A percentile compares a stretch with the other conserved stretches of the same genome.
phyloP scores from a whole-genome alignment of 345 rosid species.

The Eucalyptus cladocalyx region DNA sequence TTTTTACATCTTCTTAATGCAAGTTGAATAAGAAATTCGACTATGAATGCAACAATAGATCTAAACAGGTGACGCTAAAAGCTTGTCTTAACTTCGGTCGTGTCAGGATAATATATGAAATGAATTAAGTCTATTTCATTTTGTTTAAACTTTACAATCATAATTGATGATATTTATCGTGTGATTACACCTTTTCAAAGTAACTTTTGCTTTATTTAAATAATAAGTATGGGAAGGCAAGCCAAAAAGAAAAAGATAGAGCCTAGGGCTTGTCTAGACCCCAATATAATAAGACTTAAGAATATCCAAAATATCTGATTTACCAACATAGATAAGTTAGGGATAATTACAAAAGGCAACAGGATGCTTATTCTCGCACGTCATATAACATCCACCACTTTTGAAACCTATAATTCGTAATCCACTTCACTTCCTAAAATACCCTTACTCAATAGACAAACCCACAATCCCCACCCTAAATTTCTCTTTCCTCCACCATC shows the following conservation, averaged over 20 bases:
- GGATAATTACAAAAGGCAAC: neutral
- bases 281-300: neutral
- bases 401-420: neutral
- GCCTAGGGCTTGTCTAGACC: neutral
- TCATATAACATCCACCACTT: neutral
- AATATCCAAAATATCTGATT: neutral
- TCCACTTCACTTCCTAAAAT: neutral
- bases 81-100: neutral
- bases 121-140: neutral
- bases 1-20: neutral
- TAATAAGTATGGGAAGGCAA: neutral
- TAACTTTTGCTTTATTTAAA: neutral
- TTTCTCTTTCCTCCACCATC: neutral
- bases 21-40: neutral
- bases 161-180: neutral
- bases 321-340: neutral
- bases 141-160: rapidly evolving
- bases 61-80: neutral
- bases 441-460: neutral
- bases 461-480: neutral
- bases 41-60: neutral
- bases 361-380: neutral
- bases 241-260: neutral
- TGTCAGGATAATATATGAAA: neutral
- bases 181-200: neutral